Evolutionary conservation across 2,329 filamentous ascomycete genomes (phyloP).

Genomic region (Diaporthe ilicicola): DNA sequence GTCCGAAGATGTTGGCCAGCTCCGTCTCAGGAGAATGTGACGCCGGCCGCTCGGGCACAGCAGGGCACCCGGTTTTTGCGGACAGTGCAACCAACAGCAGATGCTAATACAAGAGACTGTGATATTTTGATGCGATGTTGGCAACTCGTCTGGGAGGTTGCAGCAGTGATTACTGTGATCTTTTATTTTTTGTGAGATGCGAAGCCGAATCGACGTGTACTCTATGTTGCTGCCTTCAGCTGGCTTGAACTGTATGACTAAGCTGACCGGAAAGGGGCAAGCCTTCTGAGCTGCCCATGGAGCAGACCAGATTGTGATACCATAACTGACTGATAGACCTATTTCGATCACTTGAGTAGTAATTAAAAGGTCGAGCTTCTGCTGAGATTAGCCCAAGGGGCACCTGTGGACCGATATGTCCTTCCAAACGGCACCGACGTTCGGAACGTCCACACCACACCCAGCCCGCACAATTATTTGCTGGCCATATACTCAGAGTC

Average conservation of each 20-base stretch:
- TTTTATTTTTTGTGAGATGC: neutral
- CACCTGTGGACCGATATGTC: neutral
- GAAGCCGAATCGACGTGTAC: neutral
- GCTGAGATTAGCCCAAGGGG: no score
- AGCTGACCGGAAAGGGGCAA: neutral
- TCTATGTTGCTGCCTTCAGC: neutral
- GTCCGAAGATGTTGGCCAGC: neutral
- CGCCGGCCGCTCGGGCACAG: neutral
- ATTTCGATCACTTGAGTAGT: neutral
- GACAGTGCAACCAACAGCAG: neutral
- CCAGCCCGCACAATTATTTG: no score
- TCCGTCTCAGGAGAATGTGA: neutral
- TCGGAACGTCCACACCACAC: neutral
- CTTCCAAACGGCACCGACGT: neutral
- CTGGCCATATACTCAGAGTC: neutral
- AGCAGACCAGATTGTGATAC: neutral
- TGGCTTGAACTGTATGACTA: slow-evolving; percentile 2
- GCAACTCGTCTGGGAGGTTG: slow-evolving; percentile 2
- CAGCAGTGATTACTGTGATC: no score
- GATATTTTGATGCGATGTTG: no score
- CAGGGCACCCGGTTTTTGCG: neutral
- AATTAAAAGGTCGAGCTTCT: no score
- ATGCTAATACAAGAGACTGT: neutral
- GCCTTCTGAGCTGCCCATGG: neutral
- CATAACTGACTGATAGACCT: neutral